Percentiles rank a stretch among this genome's conserved stretches.
Evolutionary conservation across 202 grass and related monocot genomes (phyloP).

Genomic region (Zoysia matrella): DNA sequence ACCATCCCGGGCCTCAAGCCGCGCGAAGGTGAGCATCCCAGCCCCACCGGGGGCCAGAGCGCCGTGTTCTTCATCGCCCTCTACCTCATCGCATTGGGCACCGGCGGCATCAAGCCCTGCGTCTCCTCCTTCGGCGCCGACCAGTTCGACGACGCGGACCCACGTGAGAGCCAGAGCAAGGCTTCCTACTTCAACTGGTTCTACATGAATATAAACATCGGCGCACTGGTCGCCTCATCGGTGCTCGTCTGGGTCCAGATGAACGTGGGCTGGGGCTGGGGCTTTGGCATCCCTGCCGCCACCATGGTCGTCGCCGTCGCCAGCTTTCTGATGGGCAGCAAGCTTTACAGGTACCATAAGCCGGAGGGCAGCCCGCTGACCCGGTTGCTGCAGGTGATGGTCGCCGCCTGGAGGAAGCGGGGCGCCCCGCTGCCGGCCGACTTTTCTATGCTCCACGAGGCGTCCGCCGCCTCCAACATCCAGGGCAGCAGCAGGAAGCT

Average conservation of each 20-base stretch:
- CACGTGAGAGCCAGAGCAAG: conserved; percentile 57
- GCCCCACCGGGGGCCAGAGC: conserved; percentile 21
- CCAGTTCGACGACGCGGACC: conserved; percentile 75
- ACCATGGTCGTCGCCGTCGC: conserved; percentile 56
- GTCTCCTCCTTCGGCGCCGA: conserved; percentile 86
- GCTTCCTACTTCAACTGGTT: conserved; percentile 75
- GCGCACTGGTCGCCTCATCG: conserved; percentile 54
- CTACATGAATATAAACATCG: conserved; percentile 67
- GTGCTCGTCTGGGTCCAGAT: conserved; percentile 69
- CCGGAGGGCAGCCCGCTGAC: conserved; percentile 64
- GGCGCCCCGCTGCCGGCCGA: too few relatives aligned
- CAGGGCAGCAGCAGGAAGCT: conserved; percentile 29
- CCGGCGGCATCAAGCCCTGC: conserved; percentile 68
- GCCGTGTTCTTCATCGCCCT: conserved; percentile 55
- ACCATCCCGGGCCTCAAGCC: conserved; percentile 19
- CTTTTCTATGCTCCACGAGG: neutral
- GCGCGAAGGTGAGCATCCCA: neutral
- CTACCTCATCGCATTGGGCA: conserved; percentile 61
- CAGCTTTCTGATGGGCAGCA: conserved; percentile 58
- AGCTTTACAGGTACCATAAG: conserved; percentile 58
- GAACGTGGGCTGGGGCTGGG: conserved; percentile 69
- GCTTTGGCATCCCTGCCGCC: conserved; percentile 56
- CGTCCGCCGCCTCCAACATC: neutral
- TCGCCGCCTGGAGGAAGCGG: conserved; percentile 43
- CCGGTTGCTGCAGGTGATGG: conserved; percentile 50